Conservation (phyloP, 1,139 yeast species). For the Magnusiomyces suaveolens region DNA sequence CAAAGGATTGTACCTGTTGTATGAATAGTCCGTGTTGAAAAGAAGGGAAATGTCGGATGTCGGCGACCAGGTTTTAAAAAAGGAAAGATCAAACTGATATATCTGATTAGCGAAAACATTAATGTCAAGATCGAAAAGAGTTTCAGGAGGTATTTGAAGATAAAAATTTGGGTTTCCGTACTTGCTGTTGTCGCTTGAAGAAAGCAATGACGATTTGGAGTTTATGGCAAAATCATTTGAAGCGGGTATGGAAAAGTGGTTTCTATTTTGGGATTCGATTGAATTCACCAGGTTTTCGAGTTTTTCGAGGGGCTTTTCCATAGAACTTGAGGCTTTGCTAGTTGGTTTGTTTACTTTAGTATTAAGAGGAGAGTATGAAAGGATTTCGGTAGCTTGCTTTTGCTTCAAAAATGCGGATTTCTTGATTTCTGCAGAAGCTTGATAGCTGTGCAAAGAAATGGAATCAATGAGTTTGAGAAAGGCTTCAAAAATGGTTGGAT, state of each 20-base stretch:
- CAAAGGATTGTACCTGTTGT: conserved; percentile 45
- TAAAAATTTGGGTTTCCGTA: conserved; percentile 1
- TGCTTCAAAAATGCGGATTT: conserved; percentile 36
- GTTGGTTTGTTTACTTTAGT: too few relatives aligned
- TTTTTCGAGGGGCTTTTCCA: conserved; percentile 22
- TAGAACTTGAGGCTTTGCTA: too few relatives aligned
- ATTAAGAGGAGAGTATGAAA: conserved; percentile 21
- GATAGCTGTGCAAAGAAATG: conserved; percentile 41
- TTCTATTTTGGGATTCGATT: conserved; percentile 15
- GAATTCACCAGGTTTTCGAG: conserved; percentile 21
- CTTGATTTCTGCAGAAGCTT: conserved; percentile 38
- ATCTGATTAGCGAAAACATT: conserved; percentile 32
- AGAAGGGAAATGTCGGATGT: conserved; percentile 50
- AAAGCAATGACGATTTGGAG: neutral
- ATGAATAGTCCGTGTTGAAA: conserved; percentile 36
- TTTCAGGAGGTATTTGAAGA: conserved; percentile 26
- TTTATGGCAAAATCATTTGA: neutral
- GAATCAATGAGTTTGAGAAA: conserved; percentile 38
- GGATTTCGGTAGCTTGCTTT: conserved; percentile 34
- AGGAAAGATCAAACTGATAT: conserved; percentile 31
- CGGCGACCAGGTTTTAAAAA: conserved; percentile 59
- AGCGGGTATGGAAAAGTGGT: conserved; percentile 7
- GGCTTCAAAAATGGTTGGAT: conserved; percentile 38
- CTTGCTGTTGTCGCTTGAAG: neutral
- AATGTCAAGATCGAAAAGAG: conserved; percentile 28